phyloP scores from a whole-genome alignment of 2,329 filamentous ascomycete species.

The Sclerotinia subarctica region DNA sequence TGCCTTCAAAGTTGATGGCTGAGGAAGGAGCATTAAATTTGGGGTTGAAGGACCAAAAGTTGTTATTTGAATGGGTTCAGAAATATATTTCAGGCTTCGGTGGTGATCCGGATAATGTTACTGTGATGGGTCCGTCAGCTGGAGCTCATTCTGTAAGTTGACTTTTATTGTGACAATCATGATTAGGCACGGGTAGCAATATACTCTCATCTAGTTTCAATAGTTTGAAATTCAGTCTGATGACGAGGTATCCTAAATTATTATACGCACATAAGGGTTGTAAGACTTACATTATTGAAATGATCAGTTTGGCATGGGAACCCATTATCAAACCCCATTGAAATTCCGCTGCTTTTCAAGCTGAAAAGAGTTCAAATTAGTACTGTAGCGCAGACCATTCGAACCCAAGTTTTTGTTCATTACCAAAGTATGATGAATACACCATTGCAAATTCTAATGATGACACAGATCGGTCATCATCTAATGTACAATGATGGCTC shows the following conservation, averaged over 20 bases:
- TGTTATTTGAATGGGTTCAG: constrained; percentile 58
- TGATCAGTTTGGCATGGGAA: background rate
- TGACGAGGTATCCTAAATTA: background rate
- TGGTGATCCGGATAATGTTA: constrained; percentile 56
- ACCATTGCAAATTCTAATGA: background rate
- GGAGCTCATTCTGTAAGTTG: constrained; percentile 57
- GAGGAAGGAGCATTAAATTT: constrained; percentile 59
- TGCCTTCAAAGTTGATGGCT: constrained; percentile 54
- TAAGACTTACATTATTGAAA: too few relatives aligned
- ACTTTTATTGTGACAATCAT: constrained; percentile 8
- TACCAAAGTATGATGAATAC: background rate
- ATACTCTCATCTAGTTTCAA: background rate
- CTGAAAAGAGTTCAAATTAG: background rate
- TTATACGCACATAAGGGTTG: background rate
- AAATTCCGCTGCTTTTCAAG: background rate
- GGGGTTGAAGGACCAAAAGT: constrained; percentile 60
- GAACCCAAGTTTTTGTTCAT: background rate
- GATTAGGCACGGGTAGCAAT: background rate
- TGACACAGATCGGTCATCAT: constrained; percentile 61
- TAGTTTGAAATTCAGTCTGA: background rate
- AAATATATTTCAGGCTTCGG: constrained; percentile 59
- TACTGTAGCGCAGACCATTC: background rate
- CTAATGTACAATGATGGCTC: constrained; percentile 49
- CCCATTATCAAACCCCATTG: background rate
- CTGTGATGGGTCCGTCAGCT: constrained; percentile 59